Base-by-base conservation (phyloP, 169 alveolate species). In the Miamiensis avidus region DNA sequence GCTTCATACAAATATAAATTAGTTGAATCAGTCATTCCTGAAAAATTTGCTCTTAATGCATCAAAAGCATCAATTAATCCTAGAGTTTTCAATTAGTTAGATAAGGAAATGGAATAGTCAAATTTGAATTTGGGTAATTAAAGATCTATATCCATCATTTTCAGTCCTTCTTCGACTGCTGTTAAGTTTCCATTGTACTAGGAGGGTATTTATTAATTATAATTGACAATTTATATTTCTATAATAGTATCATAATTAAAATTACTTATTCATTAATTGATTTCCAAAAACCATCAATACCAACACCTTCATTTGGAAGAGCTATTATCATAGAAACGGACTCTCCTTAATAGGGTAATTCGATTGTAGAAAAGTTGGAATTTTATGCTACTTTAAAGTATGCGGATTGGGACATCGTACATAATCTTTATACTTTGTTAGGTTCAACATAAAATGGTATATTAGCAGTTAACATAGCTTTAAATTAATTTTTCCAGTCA, bases 21-120 rank as follows among this genome's bases (percentile, higher is more conserved):
- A 34, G 29, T 34, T 25, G 29, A 0, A 11, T 32, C 28, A 16
- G n/a, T 16, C 29, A 78, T 49, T 33, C 49, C n/a, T 0, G 75
- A 34, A 78, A 78, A 78, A 78, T 78, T 75, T 34, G 84, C 84
- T 4, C 49, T 32, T 28, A 11, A n/a, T 26, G 34, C n/a, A 49
- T n/a, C n/a, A n/a, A 78, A 78, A 16, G 69, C 16, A 0, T 75
- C 81, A 0, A 25, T 75, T 0, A 75, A 31, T 25, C 81, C 81
- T 0, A 75, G 64, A 30, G 34, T 31, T 31, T 28, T 31, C 1
- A 75, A 65, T 31, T 34, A 34, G 31, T 4, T 25, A 11, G 31
- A 31, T 75, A 75, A 75, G 28, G 27, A 31, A 0, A 29, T 75
- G 31, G 74, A 65, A 31, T 26, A 31, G 31, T 31, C 16, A 34